Conservation (phyloP, 1,139 yeast species). For the Diutina mesorugosa region DNA sequence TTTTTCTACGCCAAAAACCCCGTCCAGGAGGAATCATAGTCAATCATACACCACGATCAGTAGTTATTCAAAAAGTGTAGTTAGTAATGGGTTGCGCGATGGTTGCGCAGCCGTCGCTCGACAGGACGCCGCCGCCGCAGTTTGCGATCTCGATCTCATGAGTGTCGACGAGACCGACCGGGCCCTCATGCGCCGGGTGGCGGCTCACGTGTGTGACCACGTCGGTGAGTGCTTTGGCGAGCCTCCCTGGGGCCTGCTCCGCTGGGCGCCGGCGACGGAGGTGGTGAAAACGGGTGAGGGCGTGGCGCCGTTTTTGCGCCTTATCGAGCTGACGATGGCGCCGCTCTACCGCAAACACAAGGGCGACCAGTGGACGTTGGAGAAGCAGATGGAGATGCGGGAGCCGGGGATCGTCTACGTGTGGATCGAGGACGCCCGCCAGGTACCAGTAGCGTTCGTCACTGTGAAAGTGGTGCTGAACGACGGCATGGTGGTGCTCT, state of each 20-base stretch:
- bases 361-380: constrained; percentile 31
- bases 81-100: too few species aligned
- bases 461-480: constrained; percentile 27
- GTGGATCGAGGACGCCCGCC: constrained; percentile 11
- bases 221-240: not conserved
- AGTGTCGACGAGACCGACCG: not conserved
- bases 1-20: constrained; percentile 65
- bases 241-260: not conserved
- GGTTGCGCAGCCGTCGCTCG: too few species aligned
- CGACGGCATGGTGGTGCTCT: constrained; percentile 21
- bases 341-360: constrained; percentile 13
- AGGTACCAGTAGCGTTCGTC: constrained; percentile 25
- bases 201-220: not conserved
- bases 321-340: constrained; percentile 22
- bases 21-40: not conserved
- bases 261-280: not conserved
- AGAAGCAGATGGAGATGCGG: constrained; percentile 32
- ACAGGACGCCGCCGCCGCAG: too few species aligned
- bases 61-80: too few species aligned
- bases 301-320: constrained; percentile 10
- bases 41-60: too few species aligned
- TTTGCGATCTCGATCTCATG: not conserved
- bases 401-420: constrained; percentile 32
- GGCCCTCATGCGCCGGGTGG: not conserved
- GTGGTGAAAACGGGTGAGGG: not conserved